phyloP scores from a whole-genome alignment of 2,329 filamentous ascomycete species.

The Alternaria sp. region DNA sequence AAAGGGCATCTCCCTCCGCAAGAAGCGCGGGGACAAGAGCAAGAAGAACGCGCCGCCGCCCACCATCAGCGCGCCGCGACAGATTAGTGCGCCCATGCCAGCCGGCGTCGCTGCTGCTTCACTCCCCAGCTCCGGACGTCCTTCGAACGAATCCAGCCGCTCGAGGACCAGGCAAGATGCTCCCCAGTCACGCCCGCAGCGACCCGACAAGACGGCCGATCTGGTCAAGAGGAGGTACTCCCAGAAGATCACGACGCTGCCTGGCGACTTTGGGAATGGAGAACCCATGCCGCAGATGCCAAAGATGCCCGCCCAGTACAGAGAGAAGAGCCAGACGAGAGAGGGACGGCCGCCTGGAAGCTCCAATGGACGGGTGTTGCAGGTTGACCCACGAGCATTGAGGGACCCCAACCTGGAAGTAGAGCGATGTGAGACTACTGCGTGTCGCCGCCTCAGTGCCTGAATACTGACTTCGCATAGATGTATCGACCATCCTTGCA shows the following conservation, averaged over 20 bases:
- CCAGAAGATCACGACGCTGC: slow-evolving; percentile 83
- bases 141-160: slow-evolving; percentile 49
- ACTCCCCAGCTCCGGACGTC: slow-evolving; percentile 47
- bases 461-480: slow-evolving; percentile 39
- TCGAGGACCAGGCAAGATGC: slow-evolving; percentile 42
- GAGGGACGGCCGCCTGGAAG: slow-evolving; percentile 58
- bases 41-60: slow-evolving; percentile 59
- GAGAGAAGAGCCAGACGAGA: slow-evolving; percentile 56
- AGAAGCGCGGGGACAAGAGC: slow-evolving; percentile 64
- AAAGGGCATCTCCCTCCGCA: slow-evolving; percentile 68
- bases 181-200: slow-evolving; percentile 48
- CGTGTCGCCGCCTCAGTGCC: background rate
- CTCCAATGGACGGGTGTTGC: slow-evolving; percentile 64
- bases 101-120: slow-evolving; percentile 37
- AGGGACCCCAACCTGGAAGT: slow-evolving; percentile 80
- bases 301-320: slow-evolving; percentile 67
- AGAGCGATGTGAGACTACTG: slow-evolving; percentile 73
- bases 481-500: slow-evolving; percentile 75
- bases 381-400: slow-evolving; percentile 78
- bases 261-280: slow-evolving; percentile 72
- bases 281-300: slow-evolving; percentile 72
- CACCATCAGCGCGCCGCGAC: slow-evolving; percentile 62
- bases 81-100: slow-evolving; percentile 58
- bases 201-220: slow-evolving; percentile 70
- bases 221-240: slow-evolving; percentile 95